A percentile compares a stretch with the other conserved stretches of the same genome.
These are phyloP conservation scores for Ceriops zippeliana DNA, from an alignment of 345 rosid genomes.

Conservation along the genomic window DNA sequence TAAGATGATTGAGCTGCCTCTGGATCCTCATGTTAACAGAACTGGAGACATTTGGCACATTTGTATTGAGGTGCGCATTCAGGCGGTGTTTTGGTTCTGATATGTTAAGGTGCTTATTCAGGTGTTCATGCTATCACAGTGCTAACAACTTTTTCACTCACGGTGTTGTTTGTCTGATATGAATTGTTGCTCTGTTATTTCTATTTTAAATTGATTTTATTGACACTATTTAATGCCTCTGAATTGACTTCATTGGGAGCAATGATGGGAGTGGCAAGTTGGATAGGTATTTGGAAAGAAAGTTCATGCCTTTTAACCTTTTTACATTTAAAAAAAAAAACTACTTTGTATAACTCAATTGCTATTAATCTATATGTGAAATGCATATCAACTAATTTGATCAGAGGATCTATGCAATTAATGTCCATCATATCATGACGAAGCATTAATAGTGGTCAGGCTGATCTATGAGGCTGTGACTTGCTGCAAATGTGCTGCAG, in stretches of 20 bases:
- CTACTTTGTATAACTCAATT: too few species aligned
- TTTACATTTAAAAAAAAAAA: too few species aligned
- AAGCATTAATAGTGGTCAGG: too few species aligned
- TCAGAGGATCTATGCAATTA: too few species aligned
- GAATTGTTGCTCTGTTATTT: not conserved
- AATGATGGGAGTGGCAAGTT: too few species aligned
- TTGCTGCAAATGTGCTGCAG: too few species aligned
- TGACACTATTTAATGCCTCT: not conserved
- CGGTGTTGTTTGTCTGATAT: not conserved
- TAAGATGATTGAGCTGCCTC: constrained; percentile 55
- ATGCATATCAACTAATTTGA: too few species aligned
- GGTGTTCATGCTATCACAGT: constrained; percentile 39
- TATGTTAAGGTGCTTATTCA: constrained; percentile 60
- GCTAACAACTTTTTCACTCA: not conserved
- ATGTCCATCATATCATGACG: too few species aligned
- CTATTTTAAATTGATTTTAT: not conserved
- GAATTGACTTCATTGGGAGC: not conserved
- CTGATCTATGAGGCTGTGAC: too few species aligned
- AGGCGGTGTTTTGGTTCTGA: constrained; percentile 29
- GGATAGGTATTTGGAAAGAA: not conserved
- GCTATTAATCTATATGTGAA: too few species aligned
- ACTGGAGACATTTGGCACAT: constrained; percentile 95
- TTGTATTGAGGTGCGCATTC: constrained; percentile 63
- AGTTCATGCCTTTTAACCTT: too few species aligned
- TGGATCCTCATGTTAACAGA: constrained; percentile 70